Base-by-base conservation (phyloP, 108 stramenopile genomes). In the Pinguiococcus pyrenoidosus region DNA sequence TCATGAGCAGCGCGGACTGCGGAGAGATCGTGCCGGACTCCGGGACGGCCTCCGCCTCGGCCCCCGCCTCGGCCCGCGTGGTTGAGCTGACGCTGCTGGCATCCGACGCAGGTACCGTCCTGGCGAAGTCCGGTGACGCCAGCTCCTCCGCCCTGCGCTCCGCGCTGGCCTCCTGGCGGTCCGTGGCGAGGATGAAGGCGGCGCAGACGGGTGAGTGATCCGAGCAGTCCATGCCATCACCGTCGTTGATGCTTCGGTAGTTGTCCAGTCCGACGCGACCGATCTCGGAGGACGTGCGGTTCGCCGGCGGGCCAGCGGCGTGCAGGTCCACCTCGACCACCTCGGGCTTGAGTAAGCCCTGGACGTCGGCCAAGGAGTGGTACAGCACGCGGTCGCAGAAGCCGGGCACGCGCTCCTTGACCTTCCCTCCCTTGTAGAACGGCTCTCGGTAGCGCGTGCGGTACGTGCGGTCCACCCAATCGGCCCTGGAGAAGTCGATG, bases 141-240 rank as follows among this genome's bases (percentile, higher is more conserved):
- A n/a, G n/a, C n/a, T n/a, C n/a, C n/a, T n/a, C n/a, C n/a, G n/a
- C n/a, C n/a, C n/a, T n/a, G n/a, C n/a, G n/a, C n/a, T n/a, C n/a
- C n/a, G n/a, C n/a, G n/a, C n/a, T n/a, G n/a, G n/a, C n/a, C n/a
- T n/a, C n/a, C n/a, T n/a, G n/a, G n/a, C n/a, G n/a, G n/a, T n/a
- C n/a, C n/a, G n/a, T n/a, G n/a, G n/a, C n/a, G n/a, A 60, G 27
- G 17, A 4, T 10, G 12, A 3, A 60, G 24, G 51, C 27, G 12
- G 34, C 30, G 30, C 44, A 60, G 32, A 60, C 59, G 4, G 59
- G 59, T 2, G 49, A 39, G 48, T 60, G 59, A 14, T 60, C 59
- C 3, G 46, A 49, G 39, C 40, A 2, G 29, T 51, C 36, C 50
- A 42, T 44, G 27, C 14, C 45, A 25, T 46, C 46, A 7, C 44